Conservation (phyloP, 192 early-diverging fungal species). For the Dissophora ornata region DNA sequence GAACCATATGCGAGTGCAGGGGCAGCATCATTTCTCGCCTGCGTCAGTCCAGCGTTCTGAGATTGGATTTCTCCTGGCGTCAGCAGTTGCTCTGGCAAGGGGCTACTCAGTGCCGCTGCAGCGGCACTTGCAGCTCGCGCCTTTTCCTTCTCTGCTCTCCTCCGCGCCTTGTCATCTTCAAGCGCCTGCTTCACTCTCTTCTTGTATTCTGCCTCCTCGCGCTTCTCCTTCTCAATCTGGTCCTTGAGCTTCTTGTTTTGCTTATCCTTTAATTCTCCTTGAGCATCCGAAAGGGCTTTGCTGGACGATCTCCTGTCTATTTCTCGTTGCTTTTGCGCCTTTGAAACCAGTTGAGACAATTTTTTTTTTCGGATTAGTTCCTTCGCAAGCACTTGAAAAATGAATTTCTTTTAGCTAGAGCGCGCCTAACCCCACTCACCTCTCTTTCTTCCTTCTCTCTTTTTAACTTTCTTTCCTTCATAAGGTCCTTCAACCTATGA, state of each 20-base stretch:
- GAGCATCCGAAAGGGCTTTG: conserved; percentile 33
- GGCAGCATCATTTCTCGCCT: conserved; percentile 39
- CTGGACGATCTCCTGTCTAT: conserved; percentile 24
- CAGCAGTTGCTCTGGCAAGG: not conserved
- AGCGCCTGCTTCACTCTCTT: conserved; percentile 30
- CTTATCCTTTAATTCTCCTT: conserved; percentile 28
- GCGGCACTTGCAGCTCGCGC: conserved; percentile 7
- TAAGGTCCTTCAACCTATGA: conserved; percentile 42
- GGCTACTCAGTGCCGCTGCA: not conserved
- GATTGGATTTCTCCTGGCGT: conserved; percentile 15
- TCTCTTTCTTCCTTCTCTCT: conserved; percentile 43
- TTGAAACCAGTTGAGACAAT: not conserved
- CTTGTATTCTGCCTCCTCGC: conserved; percentile 48
- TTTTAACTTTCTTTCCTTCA: conserved; percentile 46
- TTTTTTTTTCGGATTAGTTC: not conserved
- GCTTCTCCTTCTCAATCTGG: conserved; percentile 51
- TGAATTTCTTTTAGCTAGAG: too few species aligned
- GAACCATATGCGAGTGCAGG: conserved; percentile 35
- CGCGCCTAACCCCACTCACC: too few species aligned
- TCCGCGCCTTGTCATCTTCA: conserved; percentile 42
- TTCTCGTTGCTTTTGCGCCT: conserved; percentile 44
- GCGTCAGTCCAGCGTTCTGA: conserved; percentile 23
- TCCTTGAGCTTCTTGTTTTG: conserved; percentile 45
- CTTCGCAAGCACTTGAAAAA: not conserved
- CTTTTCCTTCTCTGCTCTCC: conserved; percentile 33